These are phyloP conservation scores for Chrysosporium keratinophilum DNA, from an alignment of 2,329 filamentous ascomycete species.

Conservation along the genomic window DNA sequence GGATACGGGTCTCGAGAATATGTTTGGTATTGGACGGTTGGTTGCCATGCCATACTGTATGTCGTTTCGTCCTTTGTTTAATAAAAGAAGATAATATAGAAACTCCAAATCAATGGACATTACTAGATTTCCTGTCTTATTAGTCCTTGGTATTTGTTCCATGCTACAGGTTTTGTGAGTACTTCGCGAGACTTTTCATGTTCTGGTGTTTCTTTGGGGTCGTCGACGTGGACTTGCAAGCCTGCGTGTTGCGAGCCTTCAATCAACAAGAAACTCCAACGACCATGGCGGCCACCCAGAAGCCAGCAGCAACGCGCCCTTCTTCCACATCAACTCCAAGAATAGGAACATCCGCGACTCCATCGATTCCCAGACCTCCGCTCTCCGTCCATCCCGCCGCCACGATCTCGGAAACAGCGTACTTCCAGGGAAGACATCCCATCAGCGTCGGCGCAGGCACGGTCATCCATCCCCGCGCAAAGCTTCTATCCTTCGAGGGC, in stretches of 20 bases:
- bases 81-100: too few species aligned
- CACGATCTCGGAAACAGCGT: constrained; percentile 31
- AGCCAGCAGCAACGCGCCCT: constrained; percentile 20
- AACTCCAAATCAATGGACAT: too few species aligned
- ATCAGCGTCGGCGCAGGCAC: constrained; percentile 69
- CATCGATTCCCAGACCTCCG: constrained; percentile 26
- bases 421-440: constrained; percentile 55
- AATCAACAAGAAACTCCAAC: background rate
- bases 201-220: too few species aligned
- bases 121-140: too few species aligned
- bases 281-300: constrained; percentile 6
- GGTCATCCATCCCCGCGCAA: constrained; percentile 75
- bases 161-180: too few species aligned
- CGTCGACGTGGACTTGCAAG: background rate
- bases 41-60: too few species aligned
- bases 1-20: too few species aligned
- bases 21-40: too few species aligned
- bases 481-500: constrained; percentile 66
- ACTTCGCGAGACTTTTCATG: too few species aligned
- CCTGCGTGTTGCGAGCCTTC: background rate
- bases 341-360: constrained; percentile 17
- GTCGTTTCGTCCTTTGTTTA: too few species aligned
- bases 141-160: too few species aligned
- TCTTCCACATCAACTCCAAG: constrained; percentile 17
- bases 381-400: constrained; percentile 29